Evolutionary conservation across 208 protist genomes (phyloP).

Genomic region (Leishmania aethiopica): DNA sequence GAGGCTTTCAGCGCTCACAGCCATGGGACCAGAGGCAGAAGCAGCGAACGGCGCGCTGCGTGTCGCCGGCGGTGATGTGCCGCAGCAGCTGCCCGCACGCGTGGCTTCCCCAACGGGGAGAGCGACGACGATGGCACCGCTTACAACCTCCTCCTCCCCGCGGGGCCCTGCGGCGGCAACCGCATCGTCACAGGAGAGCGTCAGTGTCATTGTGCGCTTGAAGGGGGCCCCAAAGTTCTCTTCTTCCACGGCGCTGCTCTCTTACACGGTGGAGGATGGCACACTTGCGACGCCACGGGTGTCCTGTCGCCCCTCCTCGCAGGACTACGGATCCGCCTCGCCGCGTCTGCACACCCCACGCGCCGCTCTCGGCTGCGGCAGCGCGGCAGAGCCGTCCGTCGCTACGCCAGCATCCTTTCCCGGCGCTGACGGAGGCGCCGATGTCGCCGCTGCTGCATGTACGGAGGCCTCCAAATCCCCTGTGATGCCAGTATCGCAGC

Average conservation of each 20-base stretch:
- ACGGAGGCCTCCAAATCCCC: not conserved
- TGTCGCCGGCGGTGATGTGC: no score
- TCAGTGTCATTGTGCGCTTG: slow-evolving; percentile 46
- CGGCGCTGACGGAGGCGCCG: not conserved
- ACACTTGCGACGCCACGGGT: slow-evolving; percentile 22
- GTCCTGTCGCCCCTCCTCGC: slow-evolving; percentile 1
- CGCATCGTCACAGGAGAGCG: slow-evolving; percentile 26
- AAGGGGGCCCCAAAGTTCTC: slow-evolving; percentile 8
- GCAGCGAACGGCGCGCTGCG: not conserved
- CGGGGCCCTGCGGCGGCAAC: not conserved
- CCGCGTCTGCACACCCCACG: not conserved
- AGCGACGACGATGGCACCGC: not conserved
- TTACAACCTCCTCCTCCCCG: not conserved
- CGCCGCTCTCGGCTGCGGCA: not conserved
- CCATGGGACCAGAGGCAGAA: not conserved
- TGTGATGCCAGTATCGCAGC: not conserved
- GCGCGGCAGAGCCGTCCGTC: not conserved
- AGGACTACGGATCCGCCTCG: not conserved
- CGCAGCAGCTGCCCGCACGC: not conserved
- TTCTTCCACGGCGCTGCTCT: slow-evolving; percentile 8
- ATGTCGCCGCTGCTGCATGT: not conserved
- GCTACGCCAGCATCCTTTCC: not conserved
- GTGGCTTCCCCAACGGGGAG: not conserved
- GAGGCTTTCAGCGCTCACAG: not conserved
- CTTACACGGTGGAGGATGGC: slow-evolving; percentile 20